Evolutionary conservation across 371 early-diverging fungal genomes (phyloP).

Genomic region (Mycotypha africana): DNA sequence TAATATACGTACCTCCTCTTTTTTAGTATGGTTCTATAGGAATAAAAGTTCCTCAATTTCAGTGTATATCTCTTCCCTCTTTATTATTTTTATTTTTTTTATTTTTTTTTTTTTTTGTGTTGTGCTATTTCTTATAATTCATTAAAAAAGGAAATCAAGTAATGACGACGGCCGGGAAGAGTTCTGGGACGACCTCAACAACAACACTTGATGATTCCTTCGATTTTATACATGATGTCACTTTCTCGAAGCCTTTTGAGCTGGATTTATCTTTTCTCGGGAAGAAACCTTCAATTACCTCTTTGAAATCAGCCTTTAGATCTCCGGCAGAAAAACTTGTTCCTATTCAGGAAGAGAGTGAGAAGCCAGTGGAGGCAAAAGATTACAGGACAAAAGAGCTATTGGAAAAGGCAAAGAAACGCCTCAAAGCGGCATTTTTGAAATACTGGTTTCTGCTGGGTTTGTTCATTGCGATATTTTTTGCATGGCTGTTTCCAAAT

Average conservation of each 20-base stretch:
- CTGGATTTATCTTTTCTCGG: slow-evolving; percentile 6
- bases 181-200: too few relatives aligned
- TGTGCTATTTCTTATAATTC: too few relatives aligned
- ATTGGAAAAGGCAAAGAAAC: neutral
- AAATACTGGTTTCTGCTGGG: slow-evolving; percentile 45
- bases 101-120: too few relatives aligned
- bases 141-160: too few relatives aligned
- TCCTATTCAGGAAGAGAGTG: too few relatives aligned
- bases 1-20: too few relatives aligned
- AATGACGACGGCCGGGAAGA: too few relatives aligned
- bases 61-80: too few relatives aligned
- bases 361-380: neutral
- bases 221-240: slow-evolving; percentile 14
- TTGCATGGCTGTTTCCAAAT: slow-evolving; percentile 50
- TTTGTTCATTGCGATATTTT: slow-evolving; percentile 45
- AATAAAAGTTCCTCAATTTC: too few relatives aligned
- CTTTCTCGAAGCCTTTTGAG: slow-evolving; percentile 10
- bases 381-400: neutral
- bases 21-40: too few relatives aligned
- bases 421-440: slow-evolving; percentile 1
- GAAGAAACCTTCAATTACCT: slow-evolving; percentile 3
- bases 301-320: neutral
- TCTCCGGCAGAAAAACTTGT: neutral
- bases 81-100: too few relatives aligned
- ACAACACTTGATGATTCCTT: too few relatives aligned